These are phyloP conservation scores for Aspergillus hortae DNA, from an alignment of 2,329 filamentous ascomycete genomes.

Conservation along the genomic window DNA sequence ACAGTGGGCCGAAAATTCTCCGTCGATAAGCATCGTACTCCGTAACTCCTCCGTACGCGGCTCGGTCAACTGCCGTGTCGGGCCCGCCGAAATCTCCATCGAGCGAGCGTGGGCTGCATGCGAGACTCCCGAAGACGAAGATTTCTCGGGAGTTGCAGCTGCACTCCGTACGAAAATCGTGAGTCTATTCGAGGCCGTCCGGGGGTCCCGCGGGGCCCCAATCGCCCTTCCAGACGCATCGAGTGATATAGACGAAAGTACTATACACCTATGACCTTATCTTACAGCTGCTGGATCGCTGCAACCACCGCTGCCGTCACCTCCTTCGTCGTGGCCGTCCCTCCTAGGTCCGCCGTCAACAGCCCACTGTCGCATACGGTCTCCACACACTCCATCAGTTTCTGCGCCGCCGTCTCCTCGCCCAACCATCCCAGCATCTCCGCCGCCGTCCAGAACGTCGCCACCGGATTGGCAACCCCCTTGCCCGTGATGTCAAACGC, in stretches of 20 bases:
- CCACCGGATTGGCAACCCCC: constrained; percentile 59
- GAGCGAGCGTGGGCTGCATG: too few species aligned
- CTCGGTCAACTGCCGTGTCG: too few species aligned
- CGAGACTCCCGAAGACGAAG: too few species aligned
- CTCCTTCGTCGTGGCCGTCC: constrained; percentile 53
- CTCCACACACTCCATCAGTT: constrained; percentile 58
- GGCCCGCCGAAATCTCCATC: too few species aligned
- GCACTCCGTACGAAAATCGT: too few species aligned
- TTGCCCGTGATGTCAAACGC: constrained; percentile 64
- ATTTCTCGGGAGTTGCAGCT: too few species aligned
- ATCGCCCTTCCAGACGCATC: neutral
- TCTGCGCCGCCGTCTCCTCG: constrained; percentile 53
- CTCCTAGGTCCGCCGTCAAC: constrained; percentile 59
- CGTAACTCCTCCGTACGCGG: too few species aligned
- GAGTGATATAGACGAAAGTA: neutral
- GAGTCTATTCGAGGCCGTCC: too few species aligned
- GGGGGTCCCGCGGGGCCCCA: too few species aligned
- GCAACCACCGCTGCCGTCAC: constrained; percentile 57
- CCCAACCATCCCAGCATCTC: constrained; percentile 67
- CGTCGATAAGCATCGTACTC: too few species aligned
- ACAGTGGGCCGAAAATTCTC: too few species aligned
- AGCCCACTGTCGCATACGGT: constrained; percentile 55
- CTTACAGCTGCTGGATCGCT: constrained; percentile 46
- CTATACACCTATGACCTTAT: neutral
- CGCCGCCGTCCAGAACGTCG: constrained; percentile 66